Conservation (phyloP, 1,139 yeast species). For the Kazachstania sp. region DNA sequence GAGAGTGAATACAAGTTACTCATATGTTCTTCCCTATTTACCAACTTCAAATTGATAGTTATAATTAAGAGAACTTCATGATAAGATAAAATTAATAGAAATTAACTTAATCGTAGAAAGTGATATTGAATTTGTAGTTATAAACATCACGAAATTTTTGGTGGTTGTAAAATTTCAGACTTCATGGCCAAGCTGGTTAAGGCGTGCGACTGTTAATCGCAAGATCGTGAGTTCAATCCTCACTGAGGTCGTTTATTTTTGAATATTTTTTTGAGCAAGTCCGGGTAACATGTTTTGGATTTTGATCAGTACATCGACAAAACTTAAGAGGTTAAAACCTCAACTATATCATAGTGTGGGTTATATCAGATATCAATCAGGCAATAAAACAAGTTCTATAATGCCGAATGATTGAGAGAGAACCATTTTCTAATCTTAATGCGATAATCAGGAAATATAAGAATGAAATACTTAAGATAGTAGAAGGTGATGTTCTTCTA, state of each 20-base stretch:
- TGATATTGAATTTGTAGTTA: too few relatives aligned
- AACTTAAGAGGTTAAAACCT: neutral
- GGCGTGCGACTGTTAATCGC: conserved; percentile 16
- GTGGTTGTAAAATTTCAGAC: too few relatives aligned
- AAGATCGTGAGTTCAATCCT: conserved; percentile 15
- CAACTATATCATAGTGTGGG: too few relatives aligned
- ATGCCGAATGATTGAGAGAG: neutral
- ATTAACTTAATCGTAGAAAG: too few relatives aligned
- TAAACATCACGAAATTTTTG: too few relatives aligned
- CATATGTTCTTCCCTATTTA: too few relatives aligned
- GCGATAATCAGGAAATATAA: neutral
- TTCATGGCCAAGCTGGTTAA: conserved; percentile 14
- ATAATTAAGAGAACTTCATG: too few relatives aligned
- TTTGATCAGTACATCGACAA: neutral
- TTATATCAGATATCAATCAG: too few relatives aligned
- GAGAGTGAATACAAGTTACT: too few relatives aligned
- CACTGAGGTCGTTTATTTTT: conserved; percentile 12
- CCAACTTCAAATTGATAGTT: too few relatives aligned
- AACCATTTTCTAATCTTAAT: neutral
- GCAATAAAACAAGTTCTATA: too few relatives aligned
- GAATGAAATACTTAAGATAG: neutral
- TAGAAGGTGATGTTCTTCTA: neutral
- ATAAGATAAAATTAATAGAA: too few relatives aligned
- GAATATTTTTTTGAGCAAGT: neutral
- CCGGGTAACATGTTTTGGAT: neutral